Evolutionary conservation across 1,284 basidiomycete species (phyloP).

Genomic region (Boletus smithii): DNA sequence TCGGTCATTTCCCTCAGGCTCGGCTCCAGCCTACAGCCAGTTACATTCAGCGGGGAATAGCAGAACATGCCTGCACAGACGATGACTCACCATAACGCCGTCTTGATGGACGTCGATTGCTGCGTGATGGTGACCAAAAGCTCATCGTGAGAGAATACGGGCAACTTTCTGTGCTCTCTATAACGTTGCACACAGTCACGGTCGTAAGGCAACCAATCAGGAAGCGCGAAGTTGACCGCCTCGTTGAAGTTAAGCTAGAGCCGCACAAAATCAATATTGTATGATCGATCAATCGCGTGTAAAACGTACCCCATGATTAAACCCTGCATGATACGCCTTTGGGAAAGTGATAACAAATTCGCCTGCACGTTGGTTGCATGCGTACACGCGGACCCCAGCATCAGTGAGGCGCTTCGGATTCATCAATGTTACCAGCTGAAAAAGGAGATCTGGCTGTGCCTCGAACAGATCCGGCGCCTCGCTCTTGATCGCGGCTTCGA

Average conservation of each 20-base stretch:
- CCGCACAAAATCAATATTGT: constrained; percentile 26
- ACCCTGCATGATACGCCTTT: constrained; percentile 97
- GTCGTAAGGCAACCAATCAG: constrained; percentile 91
- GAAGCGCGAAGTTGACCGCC: constrained; percentile 97
- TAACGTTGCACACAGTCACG: constrained; percentile 87
- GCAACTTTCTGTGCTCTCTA: constrained; percentile 84
- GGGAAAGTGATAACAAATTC: constrained; percentile 99
- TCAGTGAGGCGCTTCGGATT: constrained; percentile 85
- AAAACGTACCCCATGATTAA: constrained; percentile 89
- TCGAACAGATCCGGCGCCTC: constrained; percentile 99
- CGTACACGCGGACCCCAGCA: constrained; percentile 91
- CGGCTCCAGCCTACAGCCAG: constrained; percentile 66
- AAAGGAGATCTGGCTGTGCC: constrained; percentile 93
- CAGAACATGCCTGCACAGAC: constrained; percentile 7
- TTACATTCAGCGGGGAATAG: constrained; percentile 19
- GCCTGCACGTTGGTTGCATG: constrained; percentile 94
- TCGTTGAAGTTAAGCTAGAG: constrained; percentile 94
- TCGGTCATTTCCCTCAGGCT: constrained; percentile 87
- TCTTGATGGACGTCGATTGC: constrained; percentile 90
- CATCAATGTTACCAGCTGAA: constrained; percentile 98
- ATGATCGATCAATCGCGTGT: constrained; percentile 26
- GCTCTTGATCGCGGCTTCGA: constrained; percentile 92
- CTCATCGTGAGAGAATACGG: constrained; percentile 98
- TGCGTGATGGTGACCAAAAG: constrained; percentile 93
- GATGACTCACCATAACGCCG: constrained; percentile 79